Evolutionary conservation across 495 filamentous ascomycete genomes (phyloP).

Genomic region (Aspergillus coremiiformis): DNA sequence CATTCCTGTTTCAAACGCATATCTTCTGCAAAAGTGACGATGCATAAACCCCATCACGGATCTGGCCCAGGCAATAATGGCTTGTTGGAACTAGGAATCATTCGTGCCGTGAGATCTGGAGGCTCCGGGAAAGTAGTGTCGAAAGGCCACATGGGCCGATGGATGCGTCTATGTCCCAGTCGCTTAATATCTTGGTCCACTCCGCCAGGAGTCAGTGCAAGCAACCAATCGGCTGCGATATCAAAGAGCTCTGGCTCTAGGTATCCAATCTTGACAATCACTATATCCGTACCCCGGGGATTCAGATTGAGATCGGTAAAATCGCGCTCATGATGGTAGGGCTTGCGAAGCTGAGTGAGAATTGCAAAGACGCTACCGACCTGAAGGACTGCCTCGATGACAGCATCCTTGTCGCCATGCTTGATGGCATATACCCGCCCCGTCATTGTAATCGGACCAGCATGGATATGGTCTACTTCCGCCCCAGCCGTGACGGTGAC

Average conservation of each 20-base stretch:
- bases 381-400: conserved; percentile 44
- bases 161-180: conserved; percentile 42
- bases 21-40: too few species aligned
- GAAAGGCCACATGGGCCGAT: conserved; percentile 51
- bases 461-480: conserved; percentile 46
- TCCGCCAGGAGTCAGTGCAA: conserved; percentile 47
- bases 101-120: conserved; percentile 32
- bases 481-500: conserved; percentile 51
- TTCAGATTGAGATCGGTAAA: conserved; percentile 44
- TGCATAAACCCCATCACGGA: neutral
- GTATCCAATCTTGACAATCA: conserved; percentile 55
- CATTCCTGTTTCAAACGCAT: too few species aligned
- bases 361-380: conserved; percentile 49
- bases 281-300: conserved; percentile 43
- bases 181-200: conserved; percentile 48
- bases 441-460: conserved; percentile 47
- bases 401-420: conserved; percentile 43
- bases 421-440: conserved; percentile 47
- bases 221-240: conserved; percentile 51
- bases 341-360: conserved; percentile 49
- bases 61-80: conserved; percentile 11
- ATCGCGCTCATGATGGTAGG: conserved; percentile 49
- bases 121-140: conserved; percentile 30
- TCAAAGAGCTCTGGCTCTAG: conserved; percentile 50
- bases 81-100: conserved; percentile 40